phyloP scores from a whole-genome alignment of 176 grass and related monocot species.

The Oryza officinalis region DNA sequence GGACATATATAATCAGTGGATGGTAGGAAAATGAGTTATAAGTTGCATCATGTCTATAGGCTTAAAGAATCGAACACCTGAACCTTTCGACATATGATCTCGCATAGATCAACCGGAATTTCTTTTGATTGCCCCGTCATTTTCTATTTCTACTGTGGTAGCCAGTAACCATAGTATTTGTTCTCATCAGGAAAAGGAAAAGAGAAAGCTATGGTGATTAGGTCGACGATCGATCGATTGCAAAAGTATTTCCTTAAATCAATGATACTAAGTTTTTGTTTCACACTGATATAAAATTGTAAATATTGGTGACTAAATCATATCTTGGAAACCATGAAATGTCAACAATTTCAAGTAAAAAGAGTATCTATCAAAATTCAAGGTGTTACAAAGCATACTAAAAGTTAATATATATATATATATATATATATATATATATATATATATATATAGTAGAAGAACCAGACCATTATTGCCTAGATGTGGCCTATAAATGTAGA shows the following conservation, averaged over 20 bases:
- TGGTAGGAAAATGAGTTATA: conserved; percentile 3
- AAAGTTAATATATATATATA: background rate
- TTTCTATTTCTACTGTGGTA: background rate
- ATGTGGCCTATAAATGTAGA: conserved; percentile 44
- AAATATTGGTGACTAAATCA: background rate
- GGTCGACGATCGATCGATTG: background rate
- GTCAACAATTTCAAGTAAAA: background rate
- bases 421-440: too few relatives aligned
- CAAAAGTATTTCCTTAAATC: background rate
- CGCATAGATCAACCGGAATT: background rate
- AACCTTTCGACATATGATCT: background rate
- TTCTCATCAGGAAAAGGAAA: conserved; percentile 13
- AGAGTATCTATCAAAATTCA: background rate
- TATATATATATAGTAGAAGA: conserved; percentile 19
- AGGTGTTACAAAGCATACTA: background rate
- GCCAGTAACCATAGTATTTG: background rate
- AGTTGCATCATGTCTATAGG: conserved; percentile 13
- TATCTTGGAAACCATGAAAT: background rate
- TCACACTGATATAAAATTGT: background rate
- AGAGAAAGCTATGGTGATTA: background rate
- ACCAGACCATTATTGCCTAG: conserved; percentile 27
- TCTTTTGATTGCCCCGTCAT: background rate
- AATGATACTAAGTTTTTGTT: background rate
- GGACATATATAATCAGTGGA: conserved; percentile 26
- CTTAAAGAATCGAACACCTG: background rate